Conservation (phyloP, 1,284 basidiomycete species). For the Xanthoconium separans region DNA sequence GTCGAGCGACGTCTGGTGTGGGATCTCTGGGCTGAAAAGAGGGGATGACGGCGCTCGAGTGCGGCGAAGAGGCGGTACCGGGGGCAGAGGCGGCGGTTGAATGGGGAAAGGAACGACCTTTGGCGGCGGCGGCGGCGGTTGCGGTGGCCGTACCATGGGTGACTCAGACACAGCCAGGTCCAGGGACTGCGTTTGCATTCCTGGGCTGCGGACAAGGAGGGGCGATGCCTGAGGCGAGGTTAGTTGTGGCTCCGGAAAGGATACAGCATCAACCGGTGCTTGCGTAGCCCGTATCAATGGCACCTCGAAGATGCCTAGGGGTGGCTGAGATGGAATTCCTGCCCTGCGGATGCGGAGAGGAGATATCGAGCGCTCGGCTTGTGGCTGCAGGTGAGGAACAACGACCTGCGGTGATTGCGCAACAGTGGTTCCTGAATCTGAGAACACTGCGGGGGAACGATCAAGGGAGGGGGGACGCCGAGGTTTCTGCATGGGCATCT, state of each 20-base stretch:
- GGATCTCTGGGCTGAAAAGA: not conserved
- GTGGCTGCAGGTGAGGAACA: conserved; percentile 12
- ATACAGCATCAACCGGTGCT: not conserved
- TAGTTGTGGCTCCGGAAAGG: not conserved
- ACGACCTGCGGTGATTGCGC: conserved; percentile 7
- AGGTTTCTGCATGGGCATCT: not conserved
- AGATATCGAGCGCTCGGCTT: conserved; percentile 8
- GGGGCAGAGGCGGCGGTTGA: not conserved
- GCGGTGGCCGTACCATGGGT: not conserved
- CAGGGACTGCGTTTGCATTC: not conserved
- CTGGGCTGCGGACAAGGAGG: not conserved
- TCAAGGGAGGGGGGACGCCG: conserved; percentile 5
- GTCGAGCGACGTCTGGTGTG: not conserved
- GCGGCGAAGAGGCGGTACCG: not conserved
- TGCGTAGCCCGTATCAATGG: conserved; percentile 10
- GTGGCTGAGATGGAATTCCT: conserved; percentile 12
- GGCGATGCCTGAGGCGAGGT: not conserved
- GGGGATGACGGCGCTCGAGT: not conserved
- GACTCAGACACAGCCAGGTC: not conserved
- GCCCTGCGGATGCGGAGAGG: conserved; percentile 22
- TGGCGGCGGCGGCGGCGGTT: not conserved
- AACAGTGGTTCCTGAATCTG: conserved; percentile 1
- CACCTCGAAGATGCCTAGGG: conserved; percentile 15
- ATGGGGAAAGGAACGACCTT: not conserved
- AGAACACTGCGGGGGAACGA: not conserved